Evolutionary conservation across 2,329 filamentous ascomycete species (phyloP).

Genomic region (Fusarium nygamai): DNA sequence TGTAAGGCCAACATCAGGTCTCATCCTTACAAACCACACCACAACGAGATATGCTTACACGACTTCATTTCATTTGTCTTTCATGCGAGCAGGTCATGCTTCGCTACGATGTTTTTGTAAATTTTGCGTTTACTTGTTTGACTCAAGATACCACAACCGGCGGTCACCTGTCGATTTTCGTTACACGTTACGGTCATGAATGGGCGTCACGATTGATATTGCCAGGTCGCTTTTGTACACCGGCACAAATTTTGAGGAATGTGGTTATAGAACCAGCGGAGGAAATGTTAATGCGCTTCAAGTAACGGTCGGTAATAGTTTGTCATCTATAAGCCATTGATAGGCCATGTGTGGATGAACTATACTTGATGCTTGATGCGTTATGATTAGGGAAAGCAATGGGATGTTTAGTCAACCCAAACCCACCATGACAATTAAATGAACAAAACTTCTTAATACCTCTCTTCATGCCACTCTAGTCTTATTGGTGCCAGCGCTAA

Average conservation of each 20-base stretch:
- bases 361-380: constrained; percentile 28
- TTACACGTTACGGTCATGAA: constrained; percentile 43
- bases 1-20: not conserved
- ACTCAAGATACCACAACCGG: constrained; percentile 46
- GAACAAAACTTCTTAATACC: not conserved
- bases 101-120: not conserved
- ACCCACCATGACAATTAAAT: constrained; percentile 5
- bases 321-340: constrained; percentile 21
- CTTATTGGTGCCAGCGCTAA: too few relatives aligned
- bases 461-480: not conserved
- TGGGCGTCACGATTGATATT: constrained; percentile 39
- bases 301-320: constrained; percentile 20
- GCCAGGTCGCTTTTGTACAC: constrained; percentile 8
- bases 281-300: constrained; percentile 21
- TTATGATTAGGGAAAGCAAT: constrained; percentile 12
- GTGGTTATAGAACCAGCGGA: constrained; percentile 29
- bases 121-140: constrained; percentile 26
- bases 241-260: constrained; percentile 1
- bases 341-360: constrained; percentile 25
- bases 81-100: constrained; percentile 2
- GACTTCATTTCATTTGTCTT: constrained; percentile 12
- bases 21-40: not conserved
- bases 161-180: constrained; percentile 34
- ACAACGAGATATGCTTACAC: constrained; percentile 14
- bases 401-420: constrained; percentile 13